Conservation (phyloP, 2,329 filamentous ascomycete species). For the Byssochlamys sp. region DNA sequence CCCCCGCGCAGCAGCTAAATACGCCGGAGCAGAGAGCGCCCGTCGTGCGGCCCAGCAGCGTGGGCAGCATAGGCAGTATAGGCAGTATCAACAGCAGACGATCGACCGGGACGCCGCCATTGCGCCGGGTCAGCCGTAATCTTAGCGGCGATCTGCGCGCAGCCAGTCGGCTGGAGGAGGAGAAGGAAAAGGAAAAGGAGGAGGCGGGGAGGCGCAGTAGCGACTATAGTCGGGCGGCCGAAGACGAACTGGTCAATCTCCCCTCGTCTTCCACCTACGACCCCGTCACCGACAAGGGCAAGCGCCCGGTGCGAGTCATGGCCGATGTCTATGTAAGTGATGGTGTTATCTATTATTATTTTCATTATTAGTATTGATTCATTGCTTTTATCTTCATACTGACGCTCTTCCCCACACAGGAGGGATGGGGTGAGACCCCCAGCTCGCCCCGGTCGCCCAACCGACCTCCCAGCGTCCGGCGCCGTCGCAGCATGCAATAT, state of each 20-base stretch:
- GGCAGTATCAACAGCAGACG: constrained; percentile 18
- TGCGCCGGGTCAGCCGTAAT: constrained; percentile 58
- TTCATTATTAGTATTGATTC: constrained; percentile 19
- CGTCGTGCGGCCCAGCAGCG: constrained; percentile 35
- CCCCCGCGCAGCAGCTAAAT: neutral
- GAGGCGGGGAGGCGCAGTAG: constrained; percentile 38
- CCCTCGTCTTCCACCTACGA: constrained; percentile 52
- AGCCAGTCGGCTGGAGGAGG: constrained; percentile 45
- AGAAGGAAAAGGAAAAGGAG: constrained; percentile 19
- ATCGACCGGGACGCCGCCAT: constrained; percentile 51
- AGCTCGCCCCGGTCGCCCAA: constrained; percentile 82
- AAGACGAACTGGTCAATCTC: constrained; percentile 12
- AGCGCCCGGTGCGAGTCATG: constrained; percentile 75
- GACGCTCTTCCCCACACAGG: constrained; percentile 44
- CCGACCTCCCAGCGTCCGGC: constrained; percentile 87
- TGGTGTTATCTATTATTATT: constrained; percentile 8
- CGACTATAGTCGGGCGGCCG: constrained; percentile 20
- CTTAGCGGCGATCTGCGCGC: constrained; percentile 68
- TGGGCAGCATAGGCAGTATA: constrained; percentile 40
- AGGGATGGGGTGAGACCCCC: constrained; percentile 82
- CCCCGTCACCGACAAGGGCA: constrained; percentile 77
- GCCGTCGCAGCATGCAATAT: constrained; percentile 93
- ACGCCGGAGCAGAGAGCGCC: neutral
- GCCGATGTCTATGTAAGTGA: constrained; percentile 83
- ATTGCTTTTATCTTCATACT: constrained; percentile 5